phyloP scores from a whole-genome alignment of 352 stramenopile genomes.

The Thalassiosira mediterranea region DNA sequence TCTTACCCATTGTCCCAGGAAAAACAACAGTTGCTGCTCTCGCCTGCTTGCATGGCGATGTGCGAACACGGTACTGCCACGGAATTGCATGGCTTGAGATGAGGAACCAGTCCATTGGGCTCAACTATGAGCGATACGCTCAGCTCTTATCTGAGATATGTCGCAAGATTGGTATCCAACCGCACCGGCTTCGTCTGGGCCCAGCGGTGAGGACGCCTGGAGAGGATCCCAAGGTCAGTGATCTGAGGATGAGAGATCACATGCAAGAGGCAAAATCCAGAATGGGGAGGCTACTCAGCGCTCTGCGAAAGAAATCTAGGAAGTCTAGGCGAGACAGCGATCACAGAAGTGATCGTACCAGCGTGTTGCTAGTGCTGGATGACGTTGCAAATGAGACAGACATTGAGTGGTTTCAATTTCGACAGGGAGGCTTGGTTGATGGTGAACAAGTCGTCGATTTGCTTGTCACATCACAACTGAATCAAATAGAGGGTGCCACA shows the following conservation, averaged over 20 bases:
- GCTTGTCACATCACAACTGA: constrained; percentile 58
- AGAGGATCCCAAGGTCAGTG: constrained; percentile 50
- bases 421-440: constrained; percentile 11
- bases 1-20: no score
- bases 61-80: constrained; percentile 61
- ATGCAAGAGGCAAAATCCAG: constrained; percentile 70
- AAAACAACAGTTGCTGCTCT: constrained; percentile 77
- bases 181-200: constrained; percentile 50
- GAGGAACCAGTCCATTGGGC: constrained; percentile 41
- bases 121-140: constrained; percentile 47
- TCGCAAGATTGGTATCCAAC: constrained; percentile 28
- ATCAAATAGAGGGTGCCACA: constrained; percentile 43
- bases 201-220: constrained; percentile 55
- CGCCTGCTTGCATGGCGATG: constrained; percentile 58
- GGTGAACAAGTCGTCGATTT: constrained; percentile 57
- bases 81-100: constrained; percentile 72
- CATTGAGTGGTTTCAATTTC: constrained; percentile 79
- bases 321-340: constrained; percentile 9
- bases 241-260: constrained; percentile 58
- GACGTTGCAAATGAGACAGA: constrained; percentile 69
- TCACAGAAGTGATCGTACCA: constrained; percentile 44
- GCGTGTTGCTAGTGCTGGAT: constrained; percentile 75
- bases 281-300: constrained; percentile 49
- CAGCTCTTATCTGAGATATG: constrained; percentile 29
- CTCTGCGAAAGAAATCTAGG: constrained; percentile 11